A percentile compares a stretch with the other conserved stretches of the same genome.
These are phyloP conservation scores for Thelonectria discophora DNA, from an alignment of 2,329 filamentous ascomycete species.

Conservation along the genomic window DNA sequence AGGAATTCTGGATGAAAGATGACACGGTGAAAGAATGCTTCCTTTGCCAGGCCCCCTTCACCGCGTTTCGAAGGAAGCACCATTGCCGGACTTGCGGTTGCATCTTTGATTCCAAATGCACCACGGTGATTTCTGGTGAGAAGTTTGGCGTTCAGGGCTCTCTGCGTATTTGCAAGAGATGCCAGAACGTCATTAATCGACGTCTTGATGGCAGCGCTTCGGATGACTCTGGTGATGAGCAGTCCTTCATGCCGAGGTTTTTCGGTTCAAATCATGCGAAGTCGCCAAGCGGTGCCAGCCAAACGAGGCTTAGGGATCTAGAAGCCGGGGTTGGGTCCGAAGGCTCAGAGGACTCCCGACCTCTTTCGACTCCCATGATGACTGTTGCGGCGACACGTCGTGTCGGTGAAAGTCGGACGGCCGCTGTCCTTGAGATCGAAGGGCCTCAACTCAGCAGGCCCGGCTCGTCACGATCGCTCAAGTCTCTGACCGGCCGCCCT, in stretches of 20 bases:
- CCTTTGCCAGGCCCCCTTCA: slow-evolving; percentile 87
- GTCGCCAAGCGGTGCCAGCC: slow-evolving; percentile 44
- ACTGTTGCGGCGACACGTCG: slow-evolving; percentile 72
- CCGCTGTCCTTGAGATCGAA: slow-evolving; percentile 90
- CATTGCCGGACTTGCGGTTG: slow-evolving; percentile 97
- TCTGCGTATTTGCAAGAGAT: slow-evolving; percentile 91
- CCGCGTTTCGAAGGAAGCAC: slow-evolving; percentile 93
- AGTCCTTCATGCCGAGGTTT: slow-evolving; percentile 71
- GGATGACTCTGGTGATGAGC: slow-evolving; percentile 85
- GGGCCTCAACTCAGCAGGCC: slow-evolving; percentile 84
- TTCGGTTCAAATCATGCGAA: slow-evolving; percentile 65
- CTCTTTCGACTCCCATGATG: slow-evolving; percentile 75
- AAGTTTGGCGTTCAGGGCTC: slow-evolving; percentile 87
- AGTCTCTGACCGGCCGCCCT: slow-evolving; percentile 76
- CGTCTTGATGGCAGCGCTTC: slow-evolving; percentile 88
- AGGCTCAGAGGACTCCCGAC: slow-evolving; percentile 58
- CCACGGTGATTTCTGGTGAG: slow-evolving; percentile 85
- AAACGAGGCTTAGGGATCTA: slow-evolving; percentile 50
- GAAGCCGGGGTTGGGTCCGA: slow-evolving; percentile 53
- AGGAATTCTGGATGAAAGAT: slow-evolving; percentile 99
- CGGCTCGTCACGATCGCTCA: slow-evolving; percentile 90
- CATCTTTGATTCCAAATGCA: slow-evolving; percentile 98
- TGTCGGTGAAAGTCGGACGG: slow-evolving; percentile 80
- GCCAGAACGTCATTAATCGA: slow-evolving; percentile 88
- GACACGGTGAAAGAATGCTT: slow-evolving; percentile 99